These are phyloP conservation scores for Yarrowia sp. DNA, from an alignment of 805 yeast genomes.

Conservation along the genomic window DNA sequence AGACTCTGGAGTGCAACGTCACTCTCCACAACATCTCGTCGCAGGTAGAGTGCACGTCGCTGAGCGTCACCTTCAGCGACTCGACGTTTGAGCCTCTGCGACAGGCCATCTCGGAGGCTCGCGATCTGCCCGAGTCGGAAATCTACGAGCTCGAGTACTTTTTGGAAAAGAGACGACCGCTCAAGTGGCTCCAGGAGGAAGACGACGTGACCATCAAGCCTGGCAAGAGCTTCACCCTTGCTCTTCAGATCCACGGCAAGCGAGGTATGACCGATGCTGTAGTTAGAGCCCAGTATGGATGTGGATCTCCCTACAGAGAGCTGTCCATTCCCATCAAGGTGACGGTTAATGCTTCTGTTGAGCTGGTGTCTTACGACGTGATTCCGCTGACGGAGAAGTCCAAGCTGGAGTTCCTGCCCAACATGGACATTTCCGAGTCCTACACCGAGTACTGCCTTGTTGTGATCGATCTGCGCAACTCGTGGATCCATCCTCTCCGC, in stretches of 20 bases:
- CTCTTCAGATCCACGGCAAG: slow-evolving; percentile 65
- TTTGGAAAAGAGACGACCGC: slow-evolving; percentile 56
- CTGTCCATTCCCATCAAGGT: slow-evolving; percentile 66
- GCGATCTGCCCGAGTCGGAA: slow-evolving; percentile 55
- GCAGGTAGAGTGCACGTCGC: slow-evolving; percentile 50
- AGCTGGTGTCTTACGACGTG: slow-evolving; percentile 71
- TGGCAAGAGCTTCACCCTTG: slow-evolving; percentile 46
- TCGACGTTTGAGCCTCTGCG: slow-evolving; percentile 67
- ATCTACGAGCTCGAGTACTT: slow-evolving; percentile 73
- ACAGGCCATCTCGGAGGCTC: slow-evolving; percentile 49
- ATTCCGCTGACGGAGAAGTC: slow-evolving; percentile 42
- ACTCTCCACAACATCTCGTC: slow-evolving; percentile 56
- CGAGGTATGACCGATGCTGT: slow-evolving; percentile 67
- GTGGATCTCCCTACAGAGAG: slow-evolving; percentile 48
- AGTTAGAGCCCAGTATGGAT: slow-evolving; percentile 63
- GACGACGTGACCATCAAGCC: slow-evolving; percentile 35
- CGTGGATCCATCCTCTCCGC: slow-evolving; percentile 59
- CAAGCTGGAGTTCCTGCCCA: not conserved
- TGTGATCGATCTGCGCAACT: slow-evolving; percentile 74
- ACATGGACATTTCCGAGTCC: not conserved
- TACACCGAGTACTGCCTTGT: slow-evolving; percentile 52
- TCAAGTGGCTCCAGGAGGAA: slow-evolving; percentile 42
- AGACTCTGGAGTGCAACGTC: slow-evolving; percentile 51
- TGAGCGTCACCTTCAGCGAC: slow-evolving; percentile 66
- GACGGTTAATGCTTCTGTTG: slow-evolving; percentile 70